Evolutionary conservation across 2,329 filamentous ascomycete species (phyloP).

Genomic region (Fusarium palustre): DNA sequence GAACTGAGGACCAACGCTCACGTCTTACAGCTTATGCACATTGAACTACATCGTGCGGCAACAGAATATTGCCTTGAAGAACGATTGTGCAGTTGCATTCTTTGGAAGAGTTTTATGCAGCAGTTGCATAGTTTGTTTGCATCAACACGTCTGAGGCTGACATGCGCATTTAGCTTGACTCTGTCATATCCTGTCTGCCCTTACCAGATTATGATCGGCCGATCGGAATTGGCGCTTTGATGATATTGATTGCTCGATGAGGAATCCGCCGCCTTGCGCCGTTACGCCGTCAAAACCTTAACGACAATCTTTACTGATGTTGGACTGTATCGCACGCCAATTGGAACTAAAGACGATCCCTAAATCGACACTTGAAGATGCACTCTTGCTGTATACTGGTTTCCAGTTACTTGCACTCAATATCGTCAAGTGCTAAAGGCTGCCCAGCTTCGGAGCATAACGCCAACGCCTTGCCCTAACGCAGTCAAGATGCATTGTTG

Average conservation of each 20-base stretch:
- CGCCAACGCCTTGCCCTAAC: not conserved
- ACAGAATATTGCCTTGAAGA: constrained; percentile 1
- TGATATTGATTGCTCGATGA: constrained; percentile 2
- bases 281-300: constrained; percentile 20
- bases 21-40: constrained; percentile 31
- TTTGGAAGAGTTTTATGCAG: constrained; percentile 13
- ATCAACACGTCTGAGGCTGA: constrained; percentile 21
- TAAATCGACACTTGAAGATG: constrained; percentile 16
- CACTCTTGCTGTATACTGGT: constrained; percentile 9
- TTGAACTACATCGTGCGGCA: constrained; percentile 7
- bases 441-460: constrained; percentile 12
- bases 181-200: constrained; percentile 3
- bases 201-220: constrained; percentile 4
- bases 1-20: constrained; percentile 24
- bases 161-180: constrained; percentile 21
- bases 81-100: constrained; percentile 21
- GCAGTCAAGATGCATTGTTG: constrained; percentile 28
- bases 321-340: constrained; percentile 8
- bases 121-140: constrained; percentile 9
- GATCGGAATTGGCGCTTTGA: constrained; percentile 15
- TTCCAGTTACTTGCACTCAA: constrained; percentile 10
- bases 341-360: constrained; percentile 5
- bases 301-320: constrained; percentile 5
- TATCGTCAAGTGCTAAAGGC: constrained; percentile 21
- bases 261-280: constrained; percentile 18